Evolutionary conservation across 2,329 filamentous ascomycete species (phyloP).

Genomic region (Domatiomyces globalis): DNA sequence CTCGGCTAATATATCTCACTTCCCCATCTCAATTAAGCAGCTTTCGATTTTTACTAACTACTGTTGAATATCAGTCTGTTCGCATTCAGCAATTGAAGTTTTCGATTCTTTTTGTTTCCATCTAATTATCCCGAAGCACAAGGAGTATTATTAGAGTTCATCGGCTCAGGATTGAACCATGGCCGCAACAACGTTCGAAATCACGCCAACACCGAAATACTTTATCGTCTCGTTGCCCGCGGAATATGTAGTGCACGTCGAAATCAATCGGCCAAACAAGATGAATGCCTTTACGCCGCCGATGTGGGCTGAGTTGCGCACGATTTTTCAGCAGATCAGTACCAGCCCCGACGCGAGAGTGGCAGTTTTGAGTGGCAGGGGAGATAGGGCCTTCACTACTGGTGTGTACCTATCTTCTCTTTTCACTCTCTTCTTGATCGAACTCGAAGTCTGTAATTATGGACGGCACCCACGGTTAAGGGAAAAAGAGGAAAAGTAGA

Average conservation of each 20-base stretch:
- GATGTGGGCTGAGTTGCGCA: conserved; percentile 73
- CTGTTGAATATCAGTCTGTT: no score
- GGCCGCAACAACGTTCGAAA: neutral
- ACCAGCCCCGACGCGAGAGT: conserved; percentile 57
- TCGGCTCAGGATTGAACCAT: neutral
- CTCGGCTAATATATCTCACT: no score
- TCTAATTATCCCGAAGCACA: no score
- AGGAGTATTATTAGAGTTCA: no score
- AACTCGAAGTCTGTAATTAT: no score
- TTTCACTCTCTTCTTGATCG: neutral
- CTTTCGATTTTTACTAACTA: no score
- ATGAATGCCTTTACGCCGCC: conserved; percentile 71
- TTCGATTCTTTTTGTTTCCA: no score
- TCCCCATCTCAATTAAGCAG: no score
- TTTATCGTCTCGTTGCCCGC: conserved; percentile 61
- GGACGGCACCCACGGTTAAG: no score
- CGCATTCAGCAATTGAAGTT: no score
- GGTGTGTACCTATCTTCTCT: conserved; percentile 1
- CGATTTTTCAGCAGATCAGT: conserved; percentile 59
- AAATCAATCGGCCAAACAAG: conserved; percentile 77
- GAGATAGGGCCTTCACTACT: conserved; percentile 65
- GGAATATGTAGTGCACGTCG: conserved; percentile 70
- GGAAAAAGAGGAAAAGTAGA: no score
- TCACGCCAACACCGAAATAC: conserved; percentile 31
- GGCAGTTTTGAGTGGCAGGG: conserved; percentile 66